Conservation (phyloP, 768 basidiomycete species). For the Pilatotrama ljubarskyi region DNA sequence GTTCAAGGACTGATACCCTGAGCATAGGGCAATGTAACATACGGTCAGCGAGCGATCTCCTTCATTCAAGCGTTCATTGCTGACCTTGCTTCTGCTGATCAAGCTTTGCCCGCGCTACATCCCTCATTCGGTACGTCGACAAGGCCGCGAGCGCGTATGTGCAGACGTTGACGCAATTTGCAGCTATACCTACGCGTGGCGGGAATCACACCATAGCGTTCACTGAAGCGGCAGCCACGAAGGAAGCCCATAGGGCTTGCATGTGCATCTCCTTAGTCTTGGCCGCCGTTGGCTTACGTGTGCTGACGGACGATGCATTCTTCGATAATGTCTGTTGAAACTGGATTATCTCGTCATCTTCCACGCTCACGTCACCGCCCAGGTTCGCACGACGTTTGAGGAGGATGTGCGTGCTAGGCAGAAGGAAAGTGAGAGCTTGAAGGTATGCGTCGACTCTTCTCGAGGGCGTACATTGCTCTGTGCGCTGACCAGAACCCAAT, state of each 20-base stretch:
- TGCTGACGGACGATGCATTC: constrained; percentile 68
- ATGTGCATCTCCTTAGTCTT: constrained; percentile 70
- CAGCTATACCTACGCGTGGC: constrained; percentile 80
- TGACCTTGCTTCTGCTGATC: background rate
- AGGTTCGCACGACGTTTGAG: constrained; percentile 53
- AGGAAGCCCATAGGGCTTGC: constrained; percentile 63
- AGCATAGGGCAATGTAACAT: constrained; percentile 69
- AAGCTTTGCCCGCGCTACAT: constrained; percentile 69
- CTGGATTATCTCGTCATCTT: too few relatives aligned
- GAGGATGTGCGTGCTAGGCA: constrained; percentile 34
- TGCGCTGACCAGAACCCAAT: too few relatives aligned
- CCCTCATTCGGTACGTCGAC: constrained; percentile 56
- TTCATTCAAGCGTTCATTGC: background rate
- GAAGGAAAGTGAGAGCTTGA: background rate
- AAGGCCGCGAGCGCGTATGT: too few relatives aligned
- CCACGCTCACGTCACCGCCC: background rate
- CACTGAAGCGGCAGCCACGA: constrained; percentile 58
- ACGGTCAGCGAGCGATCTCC: constrained; percentile 45
- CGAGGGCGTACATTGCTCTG: too few relatives aligned
- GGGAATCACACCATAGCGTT: constrained; percentile 80
- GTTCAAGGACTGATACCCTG: background rate
- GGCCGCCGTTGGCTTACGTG: constrained; percentile 67
- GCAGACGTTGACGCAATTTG: background rate
- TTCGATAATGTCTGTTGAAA: constrained; percentile 47
- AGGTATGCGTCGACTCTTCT: background rate